These are phyloP conservation scores for Tetrahymena elliotti DNA, from an alignment of 73 alveolate species.

Conservation along the genomic window DNA sequence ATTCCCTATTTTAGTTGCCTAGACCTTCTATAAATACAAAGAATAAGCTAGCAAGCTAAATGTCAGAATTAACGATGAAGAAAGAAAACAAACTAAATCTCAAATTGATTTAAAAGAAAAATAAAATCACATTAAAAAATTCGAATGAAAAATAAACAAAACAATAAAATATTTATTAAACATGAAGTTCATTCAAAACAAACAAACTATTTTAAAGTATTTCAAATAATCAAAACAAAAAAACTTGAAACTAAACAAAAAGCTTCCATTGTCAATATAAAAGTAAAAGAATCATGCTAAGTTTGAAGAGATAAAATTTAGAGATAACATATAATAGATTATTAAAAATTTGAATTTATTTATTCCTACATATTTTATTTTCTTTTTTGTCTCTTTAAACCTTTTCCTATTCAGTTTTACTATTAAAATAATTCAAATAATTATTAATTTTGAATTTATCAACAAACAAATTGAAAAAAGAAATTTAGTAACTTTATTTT, in stretches of 20 bases:
- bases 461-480: too few species aligned
- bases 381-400: neutral
- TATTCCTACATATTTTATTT: neutral
- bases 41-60: slow-evolving; percentile 65
- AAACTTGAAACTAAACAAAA: too few species aligned
- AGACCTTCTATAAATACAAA: slow-evolving; percentile 84
- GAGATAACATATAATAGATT: neutral
- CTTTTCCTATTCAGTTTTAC: neutral
- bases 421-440: too few species aligned
- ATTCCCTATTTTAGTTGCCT: slow-evolving; percentile 89
- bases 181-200: neutral
- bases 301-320: too few species aligned
- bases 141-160: neutral
- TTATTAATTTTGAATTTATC: too few species aligned
- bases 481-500: too few species aligned
- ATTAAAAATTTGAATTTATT: too few species aligned
- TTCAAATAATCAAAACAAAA: too few species aligned
- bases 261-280: too few species aligned
- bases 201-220: neutral
- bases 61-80: slow-evolving; percentile 19
- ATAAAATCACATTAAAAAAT: neutral
- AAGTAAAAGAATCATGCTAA: too few species aligned
- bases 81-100: slow-evolving; percentile 12
- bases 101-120: neutral
- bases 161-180: neutral